Evolutionary conservation across 176 grass and related monocot genomes (phyloP).

Genomic region (Eleusine coracana): DNA sequence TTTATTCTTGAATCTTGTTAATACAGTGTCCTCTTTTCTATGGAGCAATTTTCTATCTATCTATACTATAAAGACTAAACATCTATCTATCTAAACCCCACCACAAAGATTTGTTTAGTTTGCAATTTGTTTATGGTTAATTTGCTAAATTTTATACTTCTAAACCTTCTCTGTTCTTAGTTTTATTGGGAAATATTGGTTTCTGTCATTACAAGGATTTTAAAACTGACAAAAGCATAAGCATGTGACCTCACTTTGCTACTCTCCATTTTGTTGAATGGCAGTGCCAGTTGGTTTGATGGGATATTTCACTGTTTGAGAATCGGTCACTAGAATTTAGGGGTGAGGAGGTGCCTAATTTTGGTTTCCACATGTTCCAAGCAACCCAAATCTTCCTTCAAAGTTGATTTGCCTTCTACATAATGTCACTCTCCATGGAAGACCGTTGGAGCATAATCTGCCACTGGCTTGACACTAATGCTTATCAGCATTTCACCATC

Average conservation of each 20-base stretch:
- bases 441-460: too few relatives aligned
- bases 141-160: too few relatives aligned
- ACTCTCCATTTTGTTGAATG: conserved; percentile 39
- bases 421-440: conserved; percentile 3
- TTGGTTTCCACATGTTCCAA: conserved; percentile 56
- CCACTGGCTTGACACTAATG: too few relatives aligned
- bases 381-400: conserved; percentile 68
- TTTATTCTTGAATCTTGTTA: too few relatives aligned
- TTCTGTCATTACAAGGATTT: not conserved
- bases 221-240: not conserved
- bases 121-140: too few relatives aligned
- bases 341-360: conserved; percentile 20
- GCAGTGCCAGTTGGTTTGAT: conserved; percentile 28
- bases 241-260: conserved; percentile 20
- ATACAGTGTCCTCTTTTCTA: too few relatives aligned
- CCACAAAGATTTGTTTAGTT: too few relatives aligned
- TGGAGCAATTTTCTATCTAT: too few relatives aligned
- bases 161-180: too few relatives aligned
- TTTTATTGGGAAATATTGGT: conserved; percentile 19
- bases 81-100: too few relatives aligned
- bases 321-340: not conserved
- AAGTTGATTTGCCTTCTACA: not conserved
- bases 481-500: too few relatives aligned
- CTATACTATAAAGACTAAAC: too few relatives aligned
- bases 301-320: conserved; percentile 25